These are phyloP conservation scores for Lycium ferocissimum DNA, from an alignment of 257 asterid species.

Conservation along the genomic window DNA sequence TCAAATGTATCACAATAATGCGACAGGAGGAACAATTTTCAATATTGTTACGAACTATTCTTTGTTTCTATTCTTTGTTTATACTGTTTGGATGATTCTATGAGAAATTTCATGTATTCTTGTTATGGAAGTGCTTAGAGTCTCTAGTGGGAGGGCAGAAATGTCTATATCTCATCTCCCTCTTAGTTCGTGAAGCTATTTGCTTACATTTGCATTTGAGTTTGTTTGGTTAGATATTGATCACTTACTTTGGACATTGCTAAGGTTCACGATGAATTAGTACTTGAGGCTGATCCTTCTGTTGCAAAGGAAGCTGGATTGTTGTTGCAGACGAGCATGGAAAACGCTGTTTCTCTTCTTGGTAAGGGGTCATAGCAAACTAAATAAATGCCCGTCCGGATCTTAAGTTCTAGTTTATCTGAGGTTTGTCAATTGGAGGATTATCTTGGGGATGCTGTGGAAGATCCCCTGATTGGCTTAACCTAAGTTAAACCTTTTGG, in stretches of 20 bases:
- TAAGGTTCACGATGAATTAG: conserved; percentile 95
- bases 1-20: conserved; percentile 20
- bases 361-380: conserved; percentile 55
- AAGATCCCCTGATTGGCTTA: neutral
- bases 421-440: conserved; percentile 6
- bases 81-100: neutral
- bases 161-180: neutral
- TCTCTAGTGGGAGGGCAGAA: neutral
- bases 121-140: conserved; percentile 2
- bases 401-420: conserved; percentile 19
- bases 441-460: conserved; percentile 5
- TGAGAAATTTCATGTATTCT: conserved; percentile 3
- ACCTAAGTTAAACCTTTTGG: neutral
- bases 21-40: neutral
- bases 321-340: conserved; percentile 83
- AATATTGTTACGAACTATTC: neutral
- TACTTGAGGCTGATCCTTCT: conserved; percentile 80
- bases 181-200: conserved; percentile 18
- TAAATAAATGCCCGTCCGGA: neutral
- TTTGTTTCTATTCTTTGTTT: neutral
- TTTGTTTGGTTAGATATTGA: conserved; percentile 21
- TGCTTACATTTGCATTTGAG: conserved; percentile 22
- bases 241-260: conserved; percentile 23
- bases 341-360: conserved; percentile 77
- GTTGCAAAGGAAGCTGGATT: conserved; percentile 82